Conservation (phyloP, 306 rosid genomes). For the Sechiopsis laciniata region DNA sequence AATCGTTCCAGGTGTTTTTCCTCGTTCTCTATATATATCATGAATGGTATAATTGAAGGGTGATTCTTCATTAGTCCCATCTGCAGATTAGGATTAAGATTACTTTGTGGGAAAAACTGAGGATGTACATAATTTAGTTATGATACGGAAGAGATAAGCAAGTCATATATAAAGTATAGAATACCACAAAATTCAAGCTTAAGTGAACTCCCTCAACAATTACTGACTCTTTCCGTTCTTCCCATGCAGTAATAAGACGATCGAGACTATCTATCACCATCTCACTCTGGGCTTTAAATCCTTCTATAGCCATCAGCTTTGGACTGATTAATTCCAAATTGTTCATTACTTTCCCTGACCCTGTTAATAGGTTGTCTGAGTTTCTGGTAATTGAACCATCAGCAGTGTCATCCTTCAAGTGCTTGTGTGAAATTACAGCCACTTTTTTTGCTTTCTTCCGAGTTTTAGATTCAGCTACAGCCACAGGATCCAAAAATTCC, state of each 20-base stretch:
- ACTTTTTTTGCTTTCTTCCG: slow-evolving; percentile 61
- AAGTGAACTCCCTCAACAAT: slow-evolving; percentile 97
- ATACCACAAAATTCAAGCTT: slow-evolving; percentile 91
- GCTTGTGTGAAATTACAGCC: slow-evolving; percentile 51
- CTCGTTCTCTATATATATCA: slow-evolving; percentile 87
- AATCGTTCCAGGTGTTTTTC: slow-evolving; percentile 93
- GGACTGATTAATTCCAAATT: slow-evolving; percentile 50
- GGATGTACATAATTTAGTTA: background rate
- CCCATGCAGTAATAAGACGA: slow-evolving; percentile 92
- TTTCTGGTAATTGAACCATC: slow-evolving; percentile 37
- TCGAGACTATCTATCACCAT: slow-evolving; percentile 99
- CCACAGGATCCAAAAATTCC: slow-evolving; percentile 84
- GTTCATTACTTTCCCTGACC: slow-evolving; percentile 30
- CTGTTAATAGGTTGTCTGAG: slow-evolving; percentile 30
- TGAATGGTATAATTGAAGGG: slow-evolving; percentile 89
- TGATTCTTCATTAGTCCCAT: slow-evolving; percentile 99
- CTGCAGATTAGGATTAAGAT: slow-evolving; percentile 34
- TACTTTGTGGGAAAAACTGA: slow-evolving; percentile 3
- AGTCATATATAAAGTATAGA: slow-evolving; percentile 34
- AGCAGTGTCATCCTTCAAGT: slow-evolving; percentile 43
- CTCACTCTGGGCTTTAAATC: slow-evolving; percentile 96
- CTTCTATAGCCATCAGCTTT: slow-evolving; percentile 94
- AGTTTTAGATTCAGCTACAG: slow-evolving; percentile 83
- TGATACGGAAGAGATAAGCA: slow-evolving; percentile 9
- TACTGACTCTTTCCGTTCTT: slow-evolving; percentile 87